Conservation (phyloP, 1,139 yeast species). For the Debaryomyces robertsiae region DNA sequence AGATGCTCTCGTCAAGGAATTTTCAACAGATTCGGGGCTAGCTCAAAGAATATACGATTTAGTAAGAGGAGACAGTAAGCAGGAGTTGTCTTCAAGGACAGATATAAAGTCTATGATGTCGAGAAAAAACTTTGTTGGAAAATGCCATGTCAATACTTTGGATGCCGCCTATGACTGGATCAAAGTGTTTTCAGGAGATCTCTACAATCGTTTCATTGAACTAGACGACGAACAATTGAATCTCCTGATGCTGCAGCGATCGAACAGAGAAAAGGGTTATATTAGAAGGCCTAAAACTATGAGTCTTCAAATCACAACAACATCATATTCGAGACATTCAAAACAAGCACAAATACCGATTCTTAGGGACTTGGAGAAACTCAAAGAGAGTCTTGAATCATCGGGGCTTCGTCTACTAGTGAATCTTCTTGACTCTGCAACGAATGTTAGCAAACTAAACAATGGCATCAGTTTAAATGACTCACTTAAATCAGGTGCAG, state of each 20-base stretch:
- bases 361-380: conserved; percentile 40
- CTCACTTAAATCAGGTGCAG: conserved; percentile 23
- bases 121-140: conserved; percentile 67
- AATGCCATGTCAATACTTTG: conserved; percentile 52
- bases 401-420: conserved; percentile 35
- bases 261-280: conserved; percentile 24
- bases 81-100: conserved; percentile 57
- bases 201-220: conserved; percentile 70
- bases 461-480: conserved; percentile 41
- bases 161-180: conserved; percentile 79
- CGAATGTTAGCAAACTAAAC: conserved; percentile 28
- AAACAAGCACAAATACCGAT: conserved; percentile 49
- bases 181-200: conserved; percentile 78
- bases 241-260: conserved; percentile 28
- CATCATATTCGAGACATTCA: conserved; percentile 33
- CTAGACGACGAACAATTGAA: conserved; percentile 65
- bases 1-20: conserved; percentile 34
- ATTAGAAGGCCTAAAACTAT: conserved; percentile 57
- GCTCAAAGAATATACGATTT: conserved; percentile 57
- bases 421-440: conserved; percentile 31
- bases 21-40: conserved; percentile 44
- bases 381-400: conserved; percentile 32
- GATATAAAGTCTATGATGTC: conserved; percentile 87
- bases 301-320: conserved; percentile 34
- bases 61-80: conserved; percentile 61